Conservation (phyloP, 192 early-diverging fungal species). For the Coemansia guatemalensis region DNA sequence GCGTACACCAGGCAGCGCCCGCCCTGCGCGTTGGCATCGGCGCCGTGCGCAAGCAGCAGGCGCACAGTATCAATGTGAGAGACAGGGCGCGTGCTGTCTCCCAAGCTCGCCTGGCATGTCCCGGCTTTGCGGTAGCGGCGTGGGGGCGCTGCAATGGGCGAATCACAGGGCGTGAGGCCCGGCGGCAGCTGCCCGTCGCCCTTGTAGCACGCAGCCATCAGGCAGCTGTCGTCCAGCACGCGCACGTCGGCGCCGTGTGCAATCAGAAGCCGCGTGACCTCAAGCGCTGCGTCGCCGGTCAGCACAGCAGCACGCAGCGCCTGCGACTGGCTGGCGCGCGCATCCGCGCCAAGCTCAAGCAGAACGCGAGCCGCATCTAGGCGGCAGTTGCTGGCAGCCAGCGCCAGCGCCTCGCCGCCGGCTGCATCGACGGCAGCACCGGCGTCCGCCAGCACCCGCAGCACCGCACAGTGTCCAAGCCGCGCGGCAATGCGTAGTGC, state of each 20-base stretch:
- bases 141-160: too few relatives aligned
- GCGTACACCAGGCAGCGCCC: slow-evolving; percentile 39
- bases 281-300: slow-evolving; percentile 35
- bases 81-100: background rate
- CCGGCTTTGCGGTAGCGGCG: background rate
- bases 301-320: slow-evolving; percentile 45
- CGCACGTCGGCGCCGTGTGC: slow-evolving; percentile 26
- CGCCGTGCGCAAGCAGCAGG: slow-evolving; percentile 40
- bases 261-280: slow-evolving; percentile 21
- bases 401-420: slow-evolving; percentile 35
- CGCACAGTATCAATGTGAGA: slow-evolving; percentile 26
- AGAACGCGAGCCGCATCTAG: slow-evolving; percentile 10
- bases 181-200: slow-evolving; percentile 36
- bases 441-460: slow-evolving; percentile 23
- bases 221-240: slow-evolving; percentile 37
- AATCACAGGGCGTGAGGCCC: background rate
- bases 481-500: slow-evolving; percentile 39
- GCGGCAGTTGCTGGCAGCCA: slow-evolving; percentile 30
- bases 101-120: background rate
- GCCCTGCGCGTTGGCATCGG: slow-evolving; percentile 22
- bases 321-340: slow-evolving; percentile 20
- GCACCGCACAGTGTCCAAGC: slow-evolving; percentile 17
- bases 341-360: slow-evolving; percentile 34
- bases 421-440: slow-evolving; percentile 27
- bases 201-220: slow-evolving; percentile 43